Evolutionary conservation across 1,284 basidiomycete species (phyloP).

Genomic region (Bjerkandera adusta): DNA sequence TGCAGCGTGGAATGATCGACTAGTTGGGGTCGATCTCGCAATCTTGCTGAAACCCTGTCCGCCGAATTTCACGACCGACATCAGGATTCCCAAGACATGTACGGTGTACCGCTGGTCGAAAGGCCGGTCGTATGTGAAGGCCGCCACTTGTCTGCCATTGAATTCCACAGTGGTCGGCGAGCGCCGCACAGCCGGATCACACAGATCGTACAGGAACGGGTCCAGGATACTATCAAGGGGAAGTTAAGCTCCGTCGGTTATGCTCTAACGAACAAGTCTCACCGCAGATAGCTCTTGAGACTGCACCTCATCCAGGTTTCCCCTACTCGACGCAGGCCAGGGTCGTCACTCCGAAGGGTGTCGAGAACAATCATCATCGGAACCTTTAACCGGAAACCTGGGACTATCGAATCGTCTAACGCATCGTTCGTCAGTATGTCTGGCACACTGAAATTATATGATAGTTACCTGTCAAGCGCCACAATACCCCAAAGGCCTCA

Average conservation of each 20-base stretch:
- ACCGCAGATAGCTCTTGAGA: conserved; percentile 89
- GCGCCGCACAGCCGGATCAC: conserved; percentile 67
- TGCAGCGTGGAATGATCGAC: conserved; percentile 57
- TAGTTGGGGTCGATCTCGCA: conserved; percentile 56
- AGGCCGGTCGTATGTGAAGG: conserved; percentile 66
- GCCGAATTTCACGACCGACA: conserved; percentile 81
- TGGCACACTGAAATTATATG: neutral
- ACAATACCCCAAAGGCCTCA: conserved; percentile 90
- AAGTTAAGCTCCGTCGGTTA: conserved; percentile 10
- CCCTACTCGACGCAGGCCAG: conserved; percentile 69
- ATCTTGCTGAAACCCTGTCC: conserved; percentile 84
- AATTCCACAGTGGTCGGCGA: conserved; percentile 49
- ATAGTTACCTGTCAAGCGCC: conserved; percentile 77
- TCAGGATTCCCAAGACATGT: conserved; percentile 74
- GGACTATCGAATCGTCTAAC: conserved; percentile 77
- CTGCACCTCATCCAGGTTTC: conserved; percentile 97
- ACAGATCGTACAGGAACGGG: conserved; percentile 78
- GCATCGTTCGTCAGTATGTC: neutral
- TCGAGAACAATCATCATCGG: conserved; percentile 90
- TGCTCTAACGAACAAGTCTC: conserved; percentile 20
- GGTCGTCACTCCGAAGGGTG: conserved; percentile 74
- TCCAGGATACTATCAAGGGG: conserved; percentile 68
- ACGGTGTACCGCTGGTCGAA: conserved; percentile 77
- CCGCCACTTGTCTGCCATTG: conserved; percentile 63
- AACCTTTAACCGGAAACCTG: conserved; percentile 78